phyloP scores from a whole-genome alignment of 306 rosid species.

The Casuarina cunninghamiana region DNA sequence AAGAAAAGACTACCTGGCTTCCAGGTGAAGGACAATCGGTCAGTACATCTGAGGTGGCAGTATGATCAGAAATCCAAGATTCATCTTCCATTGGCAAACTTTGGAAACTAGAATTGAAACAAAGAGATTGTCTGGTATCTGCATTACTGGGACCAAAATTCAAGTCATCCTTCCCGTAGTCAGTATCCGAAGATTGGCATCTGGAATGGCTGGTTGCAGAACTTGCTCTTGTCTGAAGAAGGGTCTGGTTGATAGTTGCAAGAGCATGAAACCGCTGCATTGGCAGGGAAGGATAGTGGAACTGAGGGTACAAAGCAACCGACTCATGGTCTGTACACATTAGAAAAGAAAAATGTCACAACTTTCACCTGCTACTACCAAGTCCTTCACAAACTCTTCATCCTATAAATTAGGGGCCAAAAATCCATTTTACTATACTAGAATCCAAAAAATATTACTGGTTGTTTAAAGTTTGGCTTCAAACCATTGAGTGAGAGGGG shows the following conservation, averaged over 20 bases:
- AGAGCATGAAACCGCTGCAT: slow-evolving; percentile 86
- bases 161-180: slow-evolving; percentile 35
- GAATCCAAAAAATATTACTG: background rate
- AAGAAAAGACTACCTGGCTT: slow-evolving; percentile 56
- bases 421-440: background rate
- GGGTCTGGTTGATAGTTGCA: slow-evolving; percentile 56
- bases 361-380: slow-evolving; percentile 12
- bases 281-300: slow-evolving; percentile 59
- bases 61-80: slow-evolving; percentile 52
- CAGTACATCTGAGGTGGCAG: slow-evolving; percentile 34
- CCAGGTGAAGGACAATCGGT: slow-evolving; percentile 42
- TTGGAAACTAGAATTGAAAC: slow-evolving; percentile 50
- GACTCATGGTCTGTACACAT: slow-evolving; percentile 57
- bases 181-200: slow-evolving; percentile 55
- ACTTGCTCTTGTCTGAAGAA: slow-evolving; percentile 38
- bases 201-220: slow-evolving; percentile 47
- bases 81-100: slow-evolving; percentile 49
- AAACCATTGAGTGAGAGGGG: background rate
- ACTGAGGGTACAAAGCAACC: slow-evolving; percentile 42
- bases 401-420: slow-evolving; percentile 1
- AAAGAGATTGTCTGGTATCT: slow-evolving; percentile 40
- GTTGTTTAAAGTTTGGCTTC: background rate
- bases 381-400: slow-evolving; percentile 3
- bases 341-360: slow-evolving; percentile 10
- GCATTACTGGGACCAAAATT: slow-evolving; percentile 43